A percentile compares a stretch with the other conserved stretches of the same genome.
phyloP scores from a whole-genome alignment of 2,329 filamentous ascomycete species.

The Curvularia lunata region DNA sequence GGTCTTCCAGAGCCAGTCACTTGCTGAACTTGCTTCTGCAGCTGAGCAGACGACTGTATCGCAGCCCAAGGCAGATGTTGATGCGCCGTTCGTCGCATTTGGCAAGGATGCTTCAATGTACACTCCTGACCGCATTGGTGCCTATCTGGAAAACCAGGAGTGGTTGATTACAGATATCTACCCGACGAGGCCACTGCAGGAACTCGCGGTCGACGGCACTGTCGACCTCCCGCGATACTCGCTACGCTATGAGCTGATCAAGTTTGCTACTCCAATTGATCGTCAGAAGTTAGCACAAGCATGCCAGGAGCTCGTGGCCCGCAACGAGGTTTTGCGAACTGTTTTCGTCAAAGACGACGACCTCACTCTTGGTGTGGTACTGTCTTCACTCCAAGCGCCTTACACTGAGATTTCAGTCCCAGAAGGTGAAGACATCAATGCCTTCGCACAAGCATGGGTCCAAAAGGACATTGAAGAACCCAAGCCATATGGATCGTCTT shows the following conservation, averaged over 20 bases:
- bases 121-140: conserved; percentile 57
- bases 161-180: conserved; percentile 64
- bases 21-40: conserved; percentile 42
- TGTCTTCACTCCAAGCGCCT: conserved; percentile 60
- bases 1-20: conserved; percentile 53
- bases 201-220: conserved; percentile 65
- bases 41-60: conserved; percentile 39
- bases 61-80: conserved; percentile 28
- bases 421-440: conserved; percentile 58
- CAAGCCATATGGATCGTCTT: conserved; percentile 62
- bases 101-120: conserved; percentile 53
- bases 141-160: conserved; percentile 58
- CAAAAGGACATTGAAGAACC: conserved; percentile 62
- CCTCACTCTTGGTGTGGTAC: conserved; percentile 63
- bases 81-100: conserved; percentile 61
- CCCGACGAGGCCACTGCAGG: conserved; percentile 65
- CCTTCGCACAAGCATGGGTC: conserved; percentile 62
- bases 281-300: conserved; percentile 56
- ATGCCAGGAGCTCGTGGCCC: conserved; percentile 63
- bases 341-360: conserved; percentile 63
- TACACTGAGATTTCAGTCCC: conserved; percentile 50
- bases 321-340: conserved; percentile 70
- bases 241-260: conserved; percentile 68
- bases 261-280: conserved; percentile 62
- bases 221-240: conserved; percentile 66